These are phyloP conservation scores for Fusarium sp. DNA, from an alignment of 2,329 filamentous ascomycete species.

Conservation along the genomic window DNA sequence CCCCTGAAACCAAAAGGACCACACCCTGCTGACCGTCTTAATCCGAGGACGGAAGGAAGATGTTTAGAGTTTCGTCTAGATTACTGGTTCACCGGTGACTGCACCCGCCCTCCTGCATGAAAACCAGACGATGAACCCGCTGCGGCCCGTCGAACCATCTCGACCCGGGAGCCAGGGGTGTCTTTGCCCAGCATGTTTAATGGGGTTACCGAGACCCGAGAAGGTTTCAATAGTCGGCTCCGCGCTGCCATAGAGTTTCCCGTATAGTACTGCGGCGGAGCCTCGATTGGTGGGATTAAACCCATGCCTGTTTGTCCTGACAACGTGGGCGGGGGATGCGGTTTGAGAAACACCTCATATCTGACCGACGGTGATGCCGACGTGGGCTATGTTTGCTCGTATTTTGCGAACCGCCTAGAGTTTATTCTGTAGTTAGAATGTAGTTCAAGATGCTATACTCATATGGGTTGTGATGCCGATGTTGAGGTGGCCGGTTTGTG, in stretches of 20 bases:
- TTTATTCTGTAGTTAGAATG: not conserved
- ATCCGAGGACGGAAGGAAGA: not conserved
- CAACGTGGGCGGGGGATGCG: not conserved
- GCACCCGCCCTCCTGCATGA: not conserved
- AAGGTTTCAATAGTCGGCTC: not conserved
- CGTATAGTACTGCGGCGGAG: not conserved
- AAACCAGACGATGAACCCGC: constrained; percentile 3
- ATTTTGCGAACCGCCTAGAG: not conserved
- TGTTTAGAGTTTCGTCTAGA: constrained; percentile 4
- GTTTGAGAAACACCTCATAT: not conserved
- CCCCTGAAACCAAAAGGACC: not conserved
- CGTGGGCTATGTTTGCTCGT: not conserved
- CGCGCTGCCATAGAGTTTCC: not conserved
- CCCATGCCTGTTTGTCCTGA: not conserved
- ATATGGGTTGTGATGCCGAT: not conserved
- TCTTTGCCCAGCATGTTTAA: not conserved
- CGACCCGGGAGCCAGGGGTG: not conserved
- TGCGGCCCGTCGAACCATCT: not conserved
- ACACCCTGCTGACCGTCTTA: not conserved
- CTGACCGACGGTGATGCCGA: not conserved
- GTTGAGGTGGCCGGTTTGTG: not conserved
- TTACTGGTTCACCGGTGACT: not conserved
- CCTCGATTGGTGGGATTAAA: constrained; percentile 1
- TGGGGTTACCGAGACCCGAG: not conserved
- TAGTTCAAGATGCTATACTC: not conserved